phyloP scores from a whole-genome alignment of 2,329 filamentous ascomycete species.

The Pseudofabraea citricarpa region DNA sequence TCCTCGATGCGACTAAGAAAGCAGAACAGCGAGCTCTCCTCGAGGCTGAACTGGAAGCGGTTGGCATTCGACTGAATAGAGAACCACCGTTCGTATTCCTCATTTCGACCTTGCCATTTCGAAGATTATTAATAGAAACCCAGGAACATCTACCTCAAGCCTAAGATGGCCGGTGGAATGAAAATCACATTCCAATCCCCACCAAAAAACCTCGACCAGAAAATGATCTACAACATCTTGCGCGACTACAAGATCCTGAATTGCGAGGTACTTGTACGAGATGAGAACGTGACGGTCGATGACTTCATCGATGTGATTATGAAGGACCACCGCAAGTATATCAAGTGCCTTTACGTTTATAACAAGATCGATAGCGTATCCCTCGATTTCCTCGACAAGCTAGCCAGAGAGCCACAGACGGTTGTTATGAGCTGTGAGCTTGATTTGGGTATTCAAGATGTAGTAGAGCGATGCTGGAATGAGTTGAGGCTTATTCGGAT shows the following conservation, averaged over 20 bases:
- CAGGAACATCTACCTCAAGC: conserved; percentile 95
- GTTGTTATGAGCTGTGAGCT: conserved; percentile 97
- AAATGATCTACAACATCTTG: conserved; percentile 96
- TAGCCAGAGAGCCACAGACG: conserved; percentile 89
- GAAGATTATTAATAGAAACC: conserved; percentile 5
- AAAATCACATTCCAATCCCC: conserved; percentile 94
- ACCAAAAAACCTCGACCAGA: conserved; percentile 90
- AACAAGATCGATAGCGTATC: conserved; percentile 98
- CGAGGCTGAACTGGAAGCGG: conserved; percentile 89
- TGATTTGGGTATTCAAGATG: conserved; percentile 87
- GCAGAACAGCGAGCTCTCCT: conserved; percentile 87
- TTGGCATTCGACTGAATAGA: conserved; percentile 88
- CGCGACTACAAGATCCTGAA: conserved; percentile 99
- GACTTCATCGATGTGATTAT: conserved; percentile 99
- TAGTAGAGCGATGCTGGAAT: conserved; percentile 92
- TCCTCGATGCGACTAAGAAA: conserved; percentile 93
- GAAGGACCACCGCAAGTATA: conserved; percentile 98
- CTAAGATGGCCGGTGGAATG: conserved; percentile 94
- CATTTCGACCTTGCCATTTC: neutral
- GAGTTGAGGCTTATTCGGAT: conserved; percentile 85
- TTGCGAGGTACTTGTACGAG: conserved; percentile 90
- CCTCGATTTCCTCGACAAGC: conserved; percentile 85
- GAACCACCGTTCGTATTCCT: conserved; percentile 68
- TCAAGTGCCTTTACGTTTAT: conserved; percentile 91
- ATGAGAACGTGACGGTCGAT: conserved; percentile 93